phyloP scores from a whole-genome alignment of 2,329 filamentous ascomycete genomes.

The Aspergillus fumigatiaffinis region DNA sequence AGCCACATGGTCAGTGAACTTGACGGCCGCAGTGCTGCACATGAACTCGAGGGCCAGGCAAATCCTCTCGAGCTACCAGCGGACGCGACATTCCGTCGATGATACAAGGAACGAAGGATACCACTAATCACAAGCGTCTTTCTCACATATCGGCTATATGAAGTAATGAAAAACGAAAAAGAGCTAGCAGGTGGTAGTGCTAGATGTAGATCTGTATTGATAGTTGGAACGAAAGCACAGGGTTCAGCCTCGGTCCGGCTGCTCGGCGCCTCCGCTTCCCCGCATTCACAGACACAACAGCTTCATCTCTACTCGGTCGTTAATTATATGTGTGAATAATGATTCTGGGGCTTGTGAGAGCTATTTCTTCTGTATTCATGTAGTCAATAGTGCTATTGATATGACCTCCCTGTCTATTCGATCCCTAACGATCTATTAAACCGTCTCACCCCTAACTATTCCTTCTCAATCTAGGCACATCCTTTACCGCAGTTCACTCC shows the following conservation, averaged over 20 bases:
- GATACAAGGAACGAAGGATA: neutral
- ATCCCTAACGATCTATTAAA: neutral
- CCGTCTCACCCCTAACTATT: no score
- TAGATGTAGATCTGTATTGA: neutral
- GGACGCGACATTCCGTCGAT: neutral
- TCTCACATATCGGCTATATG: neutral
- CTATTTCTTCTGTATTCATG: neutral
- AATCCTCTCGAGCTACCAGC: neutral
- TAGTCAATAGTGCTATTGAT: neutral
- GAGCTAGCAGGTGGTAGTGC: no score
- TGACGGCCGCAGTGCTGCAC: neutral
- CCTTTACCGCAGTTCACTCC: neutral
- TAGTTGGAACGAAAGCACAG: no score
- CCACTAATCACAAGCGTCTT: no score
- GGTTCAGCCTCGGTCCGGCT: constrained; percentile 1
- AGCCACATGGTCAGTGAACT: neutral
- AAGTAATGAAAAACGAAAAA: no score
- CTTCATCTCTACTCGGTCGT: neutral
- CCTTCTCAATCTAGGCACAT: neutral
- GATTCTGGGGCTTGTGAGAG: neutral
- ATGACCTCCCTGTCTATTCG: neutral
- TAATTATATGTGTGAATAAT: neutral
- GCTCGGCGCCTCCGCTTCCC: constrained; percentile 7
- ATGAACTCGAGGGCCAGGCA: neutral
- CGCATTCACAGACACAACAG: constrained; percentile 4